A percentile compares a stretch with the other conserved stretches of the same genome.
phyloP scores from a whole-genome alignment of 495 filamentous ascomycete genomes.

The Friedmanniomyces simplex region DNA sequence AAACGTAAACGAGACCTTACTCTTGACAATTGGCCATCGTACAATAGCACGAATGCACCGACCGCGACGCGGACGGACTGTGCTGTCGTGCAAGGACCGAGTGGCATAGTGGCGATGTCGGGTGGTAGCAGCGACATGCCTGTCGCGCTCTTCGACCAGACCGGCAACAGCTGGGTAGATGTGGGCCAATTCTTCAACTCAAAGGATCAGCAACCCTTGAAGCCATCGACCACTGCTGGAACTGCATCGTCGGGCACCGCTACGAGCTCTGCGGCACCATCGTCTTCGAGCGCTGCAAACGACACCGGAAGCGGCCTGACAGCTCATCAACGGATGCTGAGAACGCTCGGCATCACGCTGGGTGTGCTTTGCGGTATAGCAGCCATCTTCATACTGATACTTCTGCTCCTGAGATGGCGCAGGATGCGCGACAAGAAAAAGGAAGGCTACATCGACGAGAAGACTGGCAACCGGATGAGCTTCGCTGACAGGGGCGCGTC shows the following conservation, averaged over 20 bases:
- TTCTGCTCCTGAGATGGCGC: conserved; percentile 58
- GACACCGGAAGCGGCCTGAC: conserved; percentile 16
- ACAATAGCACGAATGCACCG: conserved; percentile 65
- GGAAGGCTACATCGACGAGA: conserved; percentile 40
- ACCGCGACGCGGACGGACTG: conserved; percentile 45
- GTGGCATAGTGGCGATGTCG: conserved; percentile 60
- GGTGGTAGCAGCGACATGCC: conserved; percentile 58
- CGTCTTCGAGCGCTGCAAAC: conserved; percentile 32
- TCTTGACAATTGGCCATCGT: conserved; percentile 58
- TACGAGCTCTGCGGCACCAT: conserved; percentile 31
- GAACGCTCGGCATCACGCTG: conserved; percentile 68
- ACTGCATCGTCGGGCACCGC: conserved; percentile 34
- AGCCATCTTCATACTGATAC: conserved; percentile 53
- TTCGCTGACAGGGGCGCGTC: conserved; percentile 56
- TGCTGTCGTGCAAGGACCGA: conserved; percentile 48
- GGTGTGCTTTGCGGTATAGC: conserved; percentile 66
- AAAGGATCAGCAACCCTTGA: conserved; percentile 26
- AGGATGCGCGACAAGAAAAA: conserved; percentile 41
- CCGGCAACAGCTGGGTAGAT: conserved; percentile 72
- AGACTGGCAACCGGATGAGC: conserved; percentile 44
- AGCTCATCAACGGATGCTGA: conserved; percentile 35
- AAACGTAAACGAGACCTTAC: conserved; percentile 41
- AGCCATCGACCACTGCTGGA: conserved; percentile 29
- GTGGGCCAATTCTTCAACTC: conserved; percentile 53
- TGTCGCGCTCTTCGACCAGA: conserved; percentile 71